Conservation (phyloP, 2,329 filamentous ascomycete genomes). For the Fusarium chaquense region DNA sequence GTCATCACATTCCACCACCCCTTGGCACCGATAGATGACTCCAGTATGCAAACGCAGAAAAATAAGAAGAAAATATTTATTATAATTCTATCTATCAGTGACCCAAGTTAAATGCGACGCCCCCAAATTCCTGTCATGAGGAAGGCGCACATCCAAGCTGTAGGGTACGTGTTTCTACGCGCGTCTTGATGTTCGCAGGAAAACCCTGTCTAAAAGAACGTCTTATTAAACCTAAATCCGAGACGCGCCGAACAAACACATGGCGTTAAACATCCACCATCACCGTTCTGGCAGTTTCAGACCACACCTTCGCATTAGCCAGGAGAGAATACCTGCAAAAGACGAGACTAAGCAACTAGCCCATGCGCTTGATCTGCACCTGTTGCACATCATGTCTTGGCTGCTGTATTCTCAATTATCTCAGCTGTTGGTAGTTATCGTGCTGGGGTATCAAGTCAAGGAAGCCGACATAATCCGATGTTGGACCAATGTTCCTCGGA, state of each 20-base stretch:
- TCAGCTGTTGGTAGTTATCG: neutral
- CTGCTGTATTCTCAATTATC: neutral
- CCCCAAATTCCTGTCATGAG: neutral
- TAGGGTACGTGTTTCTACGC: neutral
- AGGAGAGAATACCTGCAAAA: neutral
- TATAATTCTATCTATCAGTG: too few species aligned
- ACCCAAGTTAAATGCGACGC: neutral
- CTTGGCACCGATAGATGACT: too few species aligned
- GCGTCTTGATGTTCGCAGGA: neutral
- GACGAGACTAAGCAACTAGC: neutral
- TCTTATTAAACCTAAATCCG: neutral
- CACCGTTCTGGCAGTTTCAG: neutral
- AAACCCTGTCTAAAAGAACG: neutral
- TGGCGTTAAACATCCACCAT: neutral
- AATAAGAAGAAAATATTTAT: too few species aligned
- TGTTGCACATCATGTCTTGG: neutral
- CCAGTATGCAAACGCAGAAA: too few species aligned
- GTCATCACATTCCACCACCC: too few species aligned
- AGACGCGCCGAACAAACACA: conserved; percentile 11
- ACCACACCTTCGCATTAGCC: neutral
- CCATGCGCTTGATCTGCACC: neutral
- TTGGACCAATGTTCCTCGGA: neutral
- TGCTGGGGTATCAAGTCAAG: neutral
- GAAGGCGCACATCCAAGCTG: too few species aligned
- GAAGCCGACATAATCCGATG: conserved; percentile 23